Evolutionary conservation across 2,329 filamentous ascomycete species (phyloP), one percentile per base, ranked within the genome.

Genomic region (Fusarium agapanthi): DNA sequence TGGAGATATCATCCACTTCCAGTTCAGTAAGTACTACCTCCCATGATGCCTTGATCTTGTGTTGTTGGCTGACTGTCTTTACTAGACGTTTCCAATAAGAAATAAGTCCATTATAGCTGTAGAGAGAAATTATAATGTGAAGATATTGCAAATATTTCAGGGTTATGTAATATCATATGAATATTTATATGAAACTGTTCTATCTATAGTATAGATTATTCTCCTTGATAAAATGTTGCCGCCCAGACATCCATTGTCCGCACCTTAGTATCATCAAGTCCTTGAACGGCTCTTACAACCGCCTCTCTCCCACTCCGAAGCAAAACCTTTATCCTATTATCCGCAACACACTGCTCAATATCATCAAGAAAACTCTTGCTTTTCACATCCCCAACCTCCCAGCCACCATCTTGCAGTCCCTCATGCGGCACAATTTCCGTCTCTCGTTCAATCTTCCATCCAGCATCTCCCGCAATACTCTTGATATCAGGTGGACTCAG

Each of bases 1-100:
- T 57, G 82, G 82, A 63, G 83, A 84, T 58, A 84, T 84, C 24
- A 79, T 84, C 53, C 83, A 84, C 74, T 84, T 84, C 71, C 82
- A 83, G 53, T 84, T 84, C 73, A 84, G 82, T 84, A 79, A 72
- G 82, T 2, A 15, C 2, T 8, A 8, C 9, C 30, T n/a, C 0
- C 6, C 3, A 22, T 15, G 0, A 22, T 15, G 9, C 9, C 0
- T 50, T 2, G 30, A 9, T 6, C 6, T 26, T 30, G 0, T 24
- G 6, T 10, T 51, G 1, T 51, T 1, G 5, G 13, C 48, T 51
- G 2, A 51, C 48, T 8, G 2, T 20, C 9, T 37, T 12, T 54
- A 6, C 16, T 41, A 76, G 74, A 76, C 3, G 74, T 76, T 60
- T 58, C 66, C 14, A 76, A 76, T 16, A 76, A 74, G 67, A 76